phyloP scores from a whole-genome alignment of 1,139 yeast species.

The Magnusiomyces starmeri region DNA sequence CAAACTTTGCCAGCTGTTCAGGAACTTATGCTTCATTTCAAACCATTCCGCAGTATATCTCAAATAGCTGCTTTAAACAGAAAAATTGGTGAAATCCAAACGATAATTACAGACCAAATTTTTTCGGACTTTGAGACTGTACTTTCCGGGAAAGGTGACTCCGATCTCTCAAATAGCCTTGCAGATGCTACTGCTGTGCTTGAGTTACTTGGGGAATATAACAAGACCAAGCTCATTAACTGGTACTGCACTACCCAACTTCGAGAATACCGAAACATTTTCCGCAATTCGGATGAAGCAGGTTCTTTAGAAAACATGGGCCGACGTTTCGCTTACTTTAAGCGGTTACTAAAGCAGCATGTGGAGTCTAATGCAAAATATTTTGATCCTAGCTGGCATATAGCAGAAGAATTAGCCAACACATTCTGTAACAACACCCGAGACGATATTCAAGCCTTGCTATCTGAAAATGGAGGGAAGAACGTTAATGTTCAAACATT shows the following conservation, averaged over 20 bases:
- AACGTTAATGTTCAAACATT: slow-evolving; percentile 50
- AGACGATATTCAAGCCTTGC: slow-evolving; percentile 51
- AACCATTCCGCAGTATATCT: slow-evolving; percentile 74
- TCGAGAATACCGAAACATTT: slow-evolving; percentile 67
- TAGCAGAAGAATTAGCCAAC: slow-evolving; percentile 52
- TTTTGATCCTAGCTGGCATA: slow-evolving; percentile 70
- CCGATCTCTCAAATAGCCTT: slow-evolving; percentile 28
- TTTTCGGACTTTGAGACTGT: slow-evolving; percentile 62
- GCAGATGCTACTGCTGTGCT: slow-evolving; percentile 63
- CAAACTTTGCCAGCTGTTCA: slow-evolving; percentile 68
- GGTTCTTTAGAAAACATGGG: slow-evolving; percentile 83
- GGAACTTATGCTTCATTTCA: slow-evolving; percentile 70
- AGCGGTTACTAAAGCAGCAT: slow-evolving; percentile 57
- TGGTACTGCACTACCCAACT: slow-evolving; percentile 73
- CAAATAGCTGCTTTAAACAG: slow-evolving; percentile 68
- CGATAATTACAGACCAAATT: slow-evolving; percentile 61
- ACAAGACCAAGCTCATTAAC: slow-evolving; percentile 53
- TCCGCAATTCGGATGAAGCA: slow-evolving; percentile 78
- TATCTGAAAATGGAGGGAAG: slow-evolving; percentile 31
- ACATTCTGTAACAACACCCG: slow-evolving; percentile 64
- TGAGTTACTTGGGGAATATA: slow-evolving; percentile 40
- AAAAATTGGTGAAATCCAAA: slow-evolving; percentile 56
- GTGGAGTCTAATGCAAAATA: slow-evolving; percentile 44
- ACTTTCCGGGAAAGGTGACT: slow-evolving; percentile 21
- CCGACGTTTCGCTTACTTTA: slow-evolving; percentile 75